phyloP scores from a whole-genome alignment of 495 filamentous ascomycete species.

The Neurospora intermedia region DNA sequence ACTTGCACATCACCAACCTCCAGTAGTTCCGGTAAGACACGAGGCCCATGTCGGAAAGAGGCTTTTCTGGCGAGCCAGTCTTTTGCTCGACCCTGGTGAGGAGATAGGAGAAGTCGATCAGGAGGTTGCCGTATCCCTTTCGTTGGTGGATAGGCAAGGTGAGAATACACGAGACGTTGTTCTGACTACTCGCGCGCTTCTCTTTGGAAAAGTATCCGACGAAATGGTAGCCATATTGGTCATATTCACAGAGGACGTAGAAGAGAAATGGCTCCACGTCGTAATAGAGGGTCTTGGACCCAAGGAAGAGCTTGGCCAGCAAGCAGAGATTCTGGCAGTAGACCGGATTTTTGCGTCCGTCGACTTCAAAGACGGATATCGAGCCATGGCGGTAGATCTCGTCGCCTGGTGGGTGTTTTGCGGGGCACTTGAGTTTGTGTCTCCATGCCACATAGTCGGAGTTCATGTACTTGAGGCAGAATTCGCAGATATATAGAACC shows the following conservation, averaged over 20 bases:
- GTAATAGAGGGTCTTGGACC: conserved; percentile 96
- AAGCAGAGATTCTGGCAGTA: conserved; percentile 98
- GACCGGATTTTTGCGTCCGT: conserved; percentile 90
- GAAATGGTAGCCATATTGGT: conserved; percentile 89
- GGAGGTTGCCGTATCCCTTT: conserved; percentile 89
- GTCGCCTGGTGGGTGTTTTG: conserved; percentile 91
- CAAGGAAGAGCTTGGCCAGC: conserved; percentile 89
- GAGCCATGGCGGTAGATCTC: conserved; percentile 95
- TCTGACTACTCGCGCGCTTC: conserved; percentile 86
- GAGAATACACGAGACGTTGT: conserved; percentile 95
- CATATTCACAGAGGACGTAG: conserved; percentile 95
- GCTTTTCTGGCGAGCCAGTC: conserved; percentile 94
- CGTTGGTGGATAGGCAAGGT: conserved; percentile 93
- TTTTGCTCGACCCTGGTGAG: conserved; percentile 87
- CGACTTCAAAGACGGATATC: conserved; percentile 92
- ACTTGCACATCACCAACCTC: conserved; percentile 71
- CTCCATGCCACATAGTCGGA: conserved; percentile 96
- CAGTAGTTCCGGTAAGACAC: conserved; percentile 97
- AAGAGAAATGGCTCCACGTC: conserved; percentile 97
- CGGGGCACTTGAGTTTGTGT: conserved; percentile 94
- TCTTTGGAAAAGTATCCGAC: conserved; percentile 99
- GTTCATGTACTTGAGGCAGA: conserved; percentile 98
- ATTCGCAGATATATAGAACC: conserved; percentile 95
- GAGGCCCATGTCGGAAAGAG: conserved; percentile 92
- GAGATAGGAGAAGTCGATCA: conserved; percentile 97